phyloP scores from a whole-genome alignment of 2,329 filamentous ascomycete genomes.

The Neodidymelliopsis sp. region DNA sequence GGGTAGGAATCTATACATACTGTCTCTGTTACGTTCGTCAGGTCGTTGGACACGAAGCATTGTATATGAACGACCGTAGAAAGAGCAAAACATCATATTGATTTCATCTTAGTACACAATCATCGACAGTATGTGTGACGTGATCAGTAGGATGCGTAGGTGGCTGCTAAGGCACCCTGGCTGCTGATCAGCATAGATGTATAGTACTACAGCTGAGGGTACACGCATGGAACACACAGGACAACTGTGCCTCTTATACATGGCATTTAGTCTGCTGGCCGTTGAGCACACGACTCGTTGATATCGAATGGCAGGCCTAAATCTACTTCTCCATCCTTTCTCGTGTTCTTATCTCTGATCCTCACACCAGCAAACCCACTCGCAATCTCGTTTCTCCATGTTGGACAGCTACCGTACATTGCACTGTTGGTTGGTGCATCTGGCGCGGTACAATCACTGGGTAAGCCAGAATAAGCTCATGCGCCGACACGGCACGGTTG shows the following conservation, averaged over 20 bases:
- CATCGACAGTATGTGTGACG: neutral
- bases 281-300: neutral
- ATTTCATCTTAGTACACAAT: neutral
- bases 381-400: slow-evolving; percentile 2
- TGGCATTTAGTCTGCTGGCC: no score
- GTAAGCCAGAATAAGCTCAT: slow-evolving; percentile 5
- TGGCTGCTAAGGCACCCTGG: neutral
- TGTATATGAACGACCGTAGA: neutral
- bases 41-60: neutral
- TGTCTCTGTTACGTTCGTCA: no score
- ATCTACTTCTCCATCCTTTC: neutral
- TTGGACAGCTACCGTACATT: neutral
- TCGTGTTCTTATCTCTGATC: slow-evolving; percentile 19
- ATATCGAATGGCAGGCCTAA: slow-evolving; percentile 1
- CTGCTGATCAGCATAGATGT: neutral
- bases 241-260: neutral
- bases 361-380: slow-evolving; percentile 6
- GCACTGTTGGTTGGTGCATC: neutral
- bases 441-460: slow-evolving; percentile 8
- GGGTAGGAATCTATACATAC: no score
- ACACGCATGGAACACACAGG: neutral
- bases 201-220: neutral
- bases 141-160: neutral
- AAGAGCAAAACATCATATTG: slow-evolving; percentile 1
- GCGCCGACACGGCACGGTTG: slow-evolving; percentile 12